Percentiles rank a stretch among this genome's conserved stretches.
Conservation (phyloP, 2,329 filamentous ascomycete genomes). For the Apiospora kogelbergensis region DNA sequence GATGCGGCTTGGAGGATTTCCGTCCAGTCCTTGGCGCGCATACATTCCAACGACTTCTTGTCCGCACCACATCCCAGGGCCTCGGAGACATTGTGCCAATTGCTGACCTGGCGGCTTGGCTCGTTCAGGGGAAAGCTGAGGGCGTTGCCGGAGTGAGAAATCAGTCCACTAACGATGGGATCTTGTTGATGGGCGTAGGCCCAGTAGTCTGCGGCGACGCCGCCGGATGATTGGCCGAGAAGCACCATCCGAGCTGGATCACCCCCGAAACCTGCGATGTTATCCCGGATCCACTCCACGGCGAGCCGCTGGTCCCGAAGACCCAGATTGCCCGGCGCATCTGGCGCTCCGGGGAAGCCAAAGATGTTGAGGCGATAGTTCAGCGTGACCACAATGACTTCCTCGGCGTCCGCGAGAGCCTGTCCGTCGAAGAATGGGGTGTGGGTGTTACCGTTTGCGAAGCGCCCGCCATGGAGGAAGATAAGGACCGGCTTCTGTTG, state of each 20-base stretch:
- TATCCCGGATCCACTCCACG: constrained; percentile 44
- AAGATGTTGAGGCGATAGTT: constrained; percentile 27
- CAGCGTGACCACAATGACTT: constrained; percentile 35
- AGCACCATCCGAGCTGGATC: constrained; percentile 35
- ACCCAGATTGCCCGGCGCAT: constrained; percentile 36
- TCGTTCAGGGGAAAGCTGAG: constrained; percentile 45
- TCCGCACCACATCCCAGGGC: constrained; percentile 36
- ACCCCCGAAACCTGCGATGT: constrained; percentile 44
- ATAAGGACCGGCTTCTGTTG: constrained; percentile 35
- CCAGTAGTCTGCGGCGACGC: constrained; percentile 44
- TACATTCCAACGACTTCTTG: constrained; percentile 34
- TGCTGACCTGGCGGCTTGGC: constrained; percentile 30
- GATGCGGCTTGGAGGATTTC: constrained; percentile 38
- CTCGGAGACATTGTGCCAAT: constrained; percentile 42
- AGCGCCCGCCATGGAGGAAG: constrained; percentile 37
- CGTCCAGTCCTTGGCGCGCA: constrained; percentile 36
- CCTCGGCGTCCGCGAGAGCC: constrained; percentile 27
- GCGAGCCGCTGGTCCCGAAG: constrained; percentile 46
- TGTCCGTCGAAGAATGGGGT: constrained; percentile 28
- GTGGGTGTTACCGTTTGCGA: background rate
- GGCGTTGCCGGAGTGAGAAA: constrained; percentile 45
- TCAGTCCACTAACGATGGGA: constrained; percentile 46
- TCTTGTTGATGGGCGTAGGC: constrained; percentile 48
- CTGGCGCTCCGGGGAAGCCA: constrained; percentile 17
- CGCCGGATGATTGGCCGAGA: constrained; percentile 41